Evolutionary conservation across 371 early-diverging fungal genomes (phyloP).

Genomic region (Chytridiales sp.): DNA sequence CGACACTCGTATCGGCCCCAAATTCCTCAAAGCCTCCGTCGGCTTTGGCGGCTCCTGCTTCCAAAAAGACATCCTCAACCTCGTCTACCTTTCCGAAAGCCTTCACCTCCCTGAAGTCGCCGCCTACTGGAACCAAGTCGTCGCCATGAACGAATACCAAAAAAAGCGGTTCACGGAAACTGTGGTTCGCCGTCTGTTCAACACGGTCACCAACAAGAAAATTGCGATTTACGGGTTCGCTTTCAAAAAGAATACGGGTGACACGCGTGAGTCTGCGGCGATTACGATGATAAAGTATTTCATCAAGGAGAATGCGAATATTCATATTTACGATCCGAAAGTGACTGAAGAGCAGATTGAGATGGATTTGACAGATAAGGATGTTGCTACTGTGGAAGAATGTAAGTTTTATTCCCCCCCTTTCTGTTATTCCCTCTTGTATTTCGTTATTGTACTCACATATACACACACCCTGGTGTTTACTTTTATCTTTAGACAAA

Average conservation of each 20-base stretch:
- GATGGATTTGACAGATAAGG: slow-evolving; percentile 75
- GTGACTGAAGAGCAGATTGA: slow-evolving; percentile 78
- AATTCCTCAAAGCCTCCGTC: slow-evolving; percentile 89
- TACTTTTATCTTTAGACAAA: slow-evolving; percentile 43
- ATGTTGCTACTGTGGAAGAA: slow-evolving; percentile 51
- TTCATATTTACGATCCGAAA: slow-evolving; percentile 91
- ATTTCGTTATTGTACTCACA: neutral
- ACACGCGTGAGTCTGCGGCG: slow-evolving; percentile 93
- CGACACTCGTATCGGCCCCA: slow-evolving; percentile 86
- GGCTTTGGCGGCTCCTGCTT: slow-evolving; percentile 96
- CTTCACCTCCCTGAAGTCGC: slow-evolving; percentile 89
- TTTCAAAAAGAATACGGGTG: slow-evolving; percentile 95
- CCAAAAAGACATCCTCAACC: slow-evolving; percentile 93
- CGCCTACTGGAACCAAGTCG: slow-evolving; percentile 91
- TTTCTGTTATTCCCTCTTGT: neutral
- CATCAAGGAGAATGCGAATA: slow-evolving; percentile 74
- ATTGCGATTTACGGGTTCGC: slow-evolving; percentile 91
- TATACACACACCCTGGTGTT: neutral
- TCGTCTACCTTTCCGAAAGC: slow-evolving; percentile 82
- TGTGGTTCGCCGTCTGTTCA: slow-evolving; percentile 68
- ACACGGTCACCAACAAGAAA: slow-evolving; percentile 81
- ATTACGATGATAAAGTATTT: slow-evolving; percentile 80
- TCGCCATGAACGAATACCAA: slow-evolving; percentile 90
- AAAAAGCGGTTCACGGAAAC: slow-evolving; percentile 81
- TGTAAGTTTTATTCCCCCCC: slow-evolving; percentile 31